Conservation (phyloP, 495 filamentous ascomycete genomes). For the Niebla homalea region DNA sequence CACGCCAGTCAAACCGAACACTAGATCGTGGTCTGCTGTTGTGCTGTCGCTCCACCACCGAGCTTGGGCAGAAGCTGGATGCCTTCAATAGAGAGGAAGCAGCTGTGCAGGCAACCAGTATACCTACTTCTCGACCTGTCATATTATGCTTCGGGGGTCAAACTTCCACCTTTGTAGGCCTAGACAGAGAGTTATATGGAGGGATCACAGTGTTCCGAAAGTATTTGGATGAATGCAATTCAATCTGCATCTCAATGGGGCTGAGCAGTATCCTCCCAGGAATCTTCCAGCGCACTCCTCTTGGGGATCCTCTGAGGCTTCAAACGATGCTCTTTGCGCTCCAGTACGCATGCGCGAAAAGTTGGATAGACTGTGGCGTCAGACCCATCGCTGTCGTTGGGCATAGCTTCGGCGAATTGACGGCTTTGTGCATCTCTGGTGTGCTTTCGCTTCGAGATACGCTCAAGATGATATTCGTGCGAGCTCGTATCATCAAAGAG, state of each 20-base stretch:
- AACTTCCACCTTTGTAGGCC: slow-evolving; percentile 28
- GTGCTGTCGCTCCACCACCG: not conserved
- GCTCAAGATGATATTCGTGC: slow-evolving; percentile 23
- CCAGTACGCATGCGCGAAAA: slow-evolving; percentile 35
- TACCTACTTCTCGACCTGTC: slow-evolving; percentile 18
- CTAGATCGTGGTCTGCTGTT: slow-evolving; percentile 7
- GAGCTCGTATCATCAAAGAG: slow-evolving; percentile 26
- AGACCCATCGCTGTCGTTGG: slow-evolving; percentile 28
- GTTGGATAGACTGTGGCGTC: slow-evolving; percentile 39
- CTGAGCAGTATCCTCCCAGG: not conserved
- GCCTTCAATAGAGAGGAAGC: not conserved
- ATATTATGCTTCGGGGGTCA: slow-evolving; percentile 45
- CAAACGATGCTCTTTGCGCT: slow-evolving; percentile 33
- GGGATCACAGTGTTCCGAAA: slow-evolving; percentile 21
- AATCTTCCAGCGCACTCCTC: slow-evolving; percentile 28
- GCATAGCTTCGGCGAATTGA: slow-evolving; percentile 42
- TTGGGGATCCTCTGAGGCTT: slow-evolving; percentile 25
- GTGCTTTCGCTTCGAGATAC: slow-evolving; percentile 25
- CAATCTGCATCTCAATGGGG: slow-evolving; percentile 16
- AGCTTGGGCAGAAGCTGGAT: slow-evolving; percentile 7
- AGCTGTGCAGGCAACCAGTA: no score
- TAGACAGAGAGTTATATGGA: slow-evolving; percentile 28
- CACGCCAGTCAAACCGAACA: slow-evolving; percentile 14
- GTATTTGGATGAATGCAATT: slow-evolving; percentile 30
- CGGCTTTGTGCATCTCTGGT: slow-evolving; percentile 30